phyloP scores from a whole-genome alignment of 495 filamentous ascomycete genomes.

The Physcia stellaris region DNA sequence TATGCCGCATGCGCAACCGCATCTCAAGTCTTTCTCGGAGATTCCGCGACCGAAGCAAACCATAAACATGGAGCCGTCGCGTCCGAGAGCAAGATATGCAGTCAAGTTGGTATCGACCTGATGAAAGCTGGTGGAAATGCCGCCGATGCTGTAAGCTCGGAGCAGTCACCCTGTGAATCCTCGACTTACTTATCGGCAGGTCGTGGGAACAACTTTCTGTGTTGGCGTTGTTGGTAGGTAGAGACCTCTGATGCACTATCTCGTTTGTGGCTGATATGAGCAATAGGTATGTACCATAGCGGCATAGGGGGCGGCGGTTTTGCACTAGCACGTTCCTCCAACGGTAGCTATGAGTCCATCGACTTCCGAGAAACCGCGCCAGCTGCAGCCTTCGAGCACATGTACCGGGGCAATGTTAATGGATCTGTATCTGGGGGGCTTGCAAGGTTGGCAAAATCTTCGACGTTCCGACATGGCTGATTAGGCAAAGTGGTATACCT shows the following conservation, averaged over 20 bases:
- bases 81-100: constrained; percentile 61
- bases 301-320: constrained; percentile 83
- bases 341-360: constrained; percentile 49
- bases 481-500: constrained; percentile 60
- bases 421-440: constrained; percentile 43
- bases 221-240: constrained; percentile 58
- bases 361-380: constrained; percentile 84
- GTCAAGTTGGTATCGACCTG: constrained; percentile 60
- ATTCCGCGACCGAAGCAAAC: too few species aligned
- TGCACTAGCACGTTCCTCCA: constrained; percentile 41
- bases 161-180: too few species aligned
- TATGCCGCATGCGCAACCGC: too few species aligned
- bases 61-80: constrained; percentile 80
- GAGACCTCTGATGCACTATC: too few species aligned
- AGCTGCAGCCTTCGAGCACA: constrained; percentile 57
- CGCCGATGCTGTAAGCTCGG: constrained; percentile 46
- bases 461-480: neutral
- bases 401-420: constrained; percentile 50
- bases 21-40: too few species aligned
- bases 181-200: constrained; percentile 16
- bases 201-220: constrained; percentile 58
- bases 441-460: constrained; percentile 47
- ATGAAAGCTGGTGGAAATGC: constrained; percentile 59
- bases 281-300: constrained; percentile 51
- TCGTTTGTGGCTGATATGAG: too few species aligned